Conservation (phyloP, 257 asterid genomes). For the Salvia miltiorrhiza region DNA sequence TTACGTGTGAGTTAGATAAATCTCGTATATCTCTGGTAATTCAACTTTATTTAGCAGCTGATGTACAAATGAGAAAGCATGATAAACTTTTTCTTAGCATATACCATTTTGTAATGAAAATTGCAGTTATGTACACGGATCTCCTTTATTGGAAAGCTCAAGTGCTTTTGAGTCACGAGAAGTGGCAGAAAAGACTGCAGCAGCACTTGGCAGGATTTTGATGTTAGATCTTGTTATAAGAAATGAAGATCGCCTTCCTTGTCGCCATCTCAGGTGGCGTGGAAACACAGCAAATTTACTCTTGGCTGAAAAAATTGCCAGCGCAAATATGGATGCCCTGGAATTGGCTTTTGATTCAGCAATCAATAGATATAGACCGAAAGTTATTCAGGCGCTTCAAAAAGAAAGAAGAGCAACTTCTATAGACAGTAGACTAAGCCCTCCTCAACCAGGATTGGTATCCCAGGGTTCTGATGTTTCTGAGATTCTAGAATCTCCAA, state of each 20-base stretch:
- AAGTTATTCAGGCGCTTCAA: slow-evolving; percentile 84
- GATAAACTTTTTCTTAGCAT: neutral
- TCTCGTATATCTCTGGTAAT: neutral
- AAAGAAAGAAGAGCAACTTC: slow-evolving; percentile 91
- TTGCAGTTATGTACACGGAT: slow-evolving; percentile 84
- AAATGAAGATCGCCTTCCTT: slow-evolving; percentile 97
- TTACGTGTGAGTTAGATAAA: slow-evolving; percentile 12
- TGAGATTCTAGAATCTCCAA: slow-evolving; percentile 70
- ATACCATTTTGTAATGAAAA: slow-evolving; percentile 6
- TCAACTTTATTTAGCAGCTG: neutral
- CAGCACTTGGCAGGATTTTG: slow-evolving; percentile 89
- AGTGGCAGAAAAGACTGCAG: slow-evolving; percentile 77
- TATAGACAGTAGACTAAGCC: slow-evolving; percentile 55
- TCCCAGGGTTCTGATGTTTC: slow-evolving; percentile 77
- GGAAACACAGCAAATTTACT: slow-evolving; percentile 88
- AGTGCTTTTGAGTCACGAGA: slow-evolving; percentile 82
- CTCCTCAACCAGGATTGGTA: slow-evolving; percentile 55
- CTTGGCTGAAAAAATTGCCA: slow-evolving; percentile 63
- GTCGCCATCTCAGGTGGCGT: slow-evolving; percentile 96
- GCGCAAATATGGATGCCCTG: slow-evolving; percentile 62
- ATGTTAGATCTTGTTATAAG: slow-evolving; percentile 95
- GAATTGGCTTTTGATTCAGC: slow-evolving; percentile 88
- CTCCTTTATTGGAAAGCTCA: slow-evolving; percentile 84
- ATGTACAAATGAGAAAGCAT: slow-evolving; percentile 1
- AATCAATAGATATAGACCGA: slow-evolving; percentile 77